Conservation (phyloP, 257 asterid genomes). For the Jacaranda copaia region DNA sequence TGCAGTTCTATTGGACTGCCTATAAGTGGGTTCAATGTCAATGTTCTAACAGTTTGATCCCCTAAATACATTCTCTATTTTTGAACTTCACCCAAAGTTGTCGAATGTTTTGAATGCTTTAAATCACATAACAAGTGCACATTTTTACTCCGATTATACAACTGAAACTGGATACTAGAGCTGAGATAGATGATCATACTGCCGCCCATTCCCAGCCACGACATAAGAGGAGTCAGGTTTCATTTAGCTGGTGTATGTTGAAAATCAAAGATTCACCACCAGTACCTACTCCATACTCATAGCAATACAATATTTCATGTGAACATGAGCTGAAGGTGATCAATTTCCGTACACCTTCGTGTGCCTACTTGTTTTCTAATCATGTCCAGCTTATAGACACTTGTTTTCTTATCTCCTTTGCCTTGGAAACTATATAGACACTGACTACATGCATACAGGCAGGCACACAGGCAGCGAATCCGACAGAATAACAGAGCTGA, state of each 20-base stretch:
- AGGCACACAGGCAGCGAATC: constrained; percentile 1
- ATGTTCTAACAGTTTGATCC: background rate
- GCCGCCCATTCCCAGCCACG: background rate
- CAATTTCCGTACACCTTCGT: background rate
- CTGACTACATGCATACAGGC: background rate
- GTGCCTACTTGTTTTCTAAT: background rate
- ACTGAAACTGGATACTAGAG: background rate
- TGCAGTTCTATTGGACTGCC: background rate
- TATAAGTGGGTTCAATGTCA: background rate
- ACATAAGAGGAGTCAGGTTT: background rate
- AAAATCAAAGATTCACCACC: constrained; percentile 3
- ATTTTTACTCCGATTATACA: constrained; percentile 9
- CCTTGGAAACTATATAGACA: background rate
- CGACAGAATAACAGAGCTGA: constrained; percentile 1
- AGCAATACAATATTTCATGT: background rate
- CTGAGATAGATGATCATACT: constrained; percentile 4
- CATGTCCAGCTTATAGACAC: background rate
- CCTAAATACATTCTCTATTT: background rate
- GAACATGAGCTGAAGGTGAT: background rate
- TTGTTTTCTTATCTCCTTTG: background rate
- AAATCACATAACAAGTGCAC: background rate
- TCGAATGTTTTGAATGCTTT: background rate
- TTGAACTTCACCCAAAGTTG: background rate
- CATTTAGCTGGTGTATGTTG: background rate
- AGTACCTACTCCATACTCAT: background rate